Percentiles rank a stretch among this genome's conserved stretches.
Conservation (phyloP, 2,329 filamentous ascomycete species). For the Biscogniauxia mediterranea region DNA sequence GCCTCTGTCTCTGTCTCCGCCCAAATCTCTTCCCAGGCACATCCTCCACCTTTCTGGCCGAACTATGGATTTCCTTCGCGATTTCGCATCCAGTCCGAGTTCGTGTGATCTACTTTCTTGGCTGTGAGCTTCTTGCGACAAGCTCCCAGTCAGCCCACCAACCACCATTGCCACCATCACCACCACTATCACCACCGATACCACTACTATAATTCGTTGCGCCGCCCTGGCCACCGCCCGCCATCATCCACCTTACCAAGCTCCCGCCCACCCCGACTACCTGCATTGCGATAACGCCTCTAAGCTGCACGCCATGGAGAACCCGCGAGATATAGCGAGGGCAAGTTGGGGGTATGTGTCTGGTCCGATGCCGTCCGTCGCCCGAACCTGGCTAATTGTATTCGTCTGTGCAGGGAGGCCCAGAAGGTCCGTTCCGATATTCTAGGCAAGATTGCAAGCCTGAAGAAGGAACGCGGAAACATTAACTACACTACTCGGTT, state of each 20-base stretch:
- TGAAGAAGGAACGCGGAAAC: conserved; percentile 30
- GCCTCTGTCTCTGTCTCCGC: conserved; percentile 9
- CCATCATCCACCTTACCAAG: conserved; percentile 7
- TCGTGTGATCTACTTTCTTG: conserved; percentile 32
- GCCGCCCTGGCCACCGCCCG: conserved; percentile 19
- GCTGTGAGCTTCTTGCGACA: conserved; percentile 29
- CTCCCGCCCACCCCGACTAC: conserved; percentile 5
- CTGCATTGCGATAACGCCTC: conserved; percentile 2
- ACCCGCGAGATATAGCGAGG: conserved; percentile 27
- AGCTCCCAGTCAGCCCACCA: conserved; percentile 14
- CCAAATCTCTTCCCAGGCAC: conserved; percentile 23
- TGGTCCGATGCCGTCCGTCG: background rate
- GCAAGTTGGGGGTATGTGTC: conserved; percentile 29
- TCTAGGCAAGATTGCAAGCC: conserved; percentile 21
- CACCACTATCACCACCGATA: conserved; percentile 1
- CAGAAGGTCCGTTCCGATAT: conserved; percentile 31
- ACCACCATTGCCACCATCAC: conserved; percentile 13
- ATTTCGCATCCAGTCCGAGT: conserved; percentile 25
- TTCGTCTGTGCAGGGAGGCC: conserved; percentile 19
- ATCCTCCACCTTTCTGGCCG: conserved; percentile 20
- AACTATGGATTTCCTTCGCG: conserved; percentile 34
- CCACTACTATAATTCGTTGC: conserved; percentile 7
- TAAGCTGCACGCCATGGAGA: conserved; percentile 23
- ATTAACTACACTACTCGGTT: conserved; percentile 31
- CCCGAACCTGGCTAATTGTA: conserved; percentile 13